Evolutionary conservation across 108 stramenopile genomes (phyloP), one percentile per base, ranked within the genome.

Genomic region (Mayamaea pseudoterrestris): DNA sequence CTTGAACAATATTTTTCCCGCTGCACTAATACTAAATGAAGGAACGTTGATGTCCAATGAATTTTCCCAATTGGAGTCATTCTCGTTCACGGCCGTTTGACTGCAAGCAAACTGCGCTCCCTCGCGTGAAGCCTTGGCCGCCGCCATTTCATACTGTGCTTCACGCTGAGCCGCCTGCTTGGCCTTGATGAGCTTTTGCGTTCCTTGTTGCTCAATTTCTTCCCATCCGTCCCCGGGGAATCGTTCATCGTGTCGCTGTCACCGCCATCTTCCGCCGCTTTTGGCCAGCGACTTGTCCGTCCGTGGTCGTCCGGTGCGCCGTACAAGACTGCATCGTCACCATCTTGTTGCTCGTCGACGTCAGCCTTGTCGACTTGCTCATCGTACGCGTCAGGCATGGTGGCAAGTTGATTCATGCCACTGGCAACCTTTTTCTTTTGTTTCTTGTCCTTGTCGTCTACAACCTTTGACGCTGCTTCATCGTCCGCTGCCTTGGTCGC

Each of bases 101-200:
- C 78, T 78, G 58, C 93, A 94, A 22, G 94, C 95, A 57, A 96
- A 98, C 72, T 96, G 94, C 8, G 93, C 96, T 17, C 95, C 94
- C 56, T 95, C 95, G 18, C 44, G 56, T 12, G 80, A 81, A 14
- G 80, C 70, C 55, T 77, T 70, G 51, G 81, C 73, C 17, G 81
- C 88, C 39, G 74, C 61, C 44, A 56, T 66, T 60, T 86, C 76
- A 48, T 88, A 93, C 56, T 85, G 85, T 1, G 71, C 73, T 36
- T 66, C 76, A 35, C 94, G 76, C 16, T 57, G 71, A 21, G 60
- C 73, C 4, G 94, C 82, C 47, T 78, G 84, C 22, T 63, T 51
- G 13, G 69, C 78, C 63, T 94, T 89, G 41, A 76, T 41, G 17
- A 92, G 51, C 30, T 71, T 76, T 94, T 93, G 14, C 94, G 76